These are phyloP conservation scores for Penicillium atrosanguineum DNA, from an alignment of 495 filamentous ascomycete species.

Conservation along the genomic window DNA sequence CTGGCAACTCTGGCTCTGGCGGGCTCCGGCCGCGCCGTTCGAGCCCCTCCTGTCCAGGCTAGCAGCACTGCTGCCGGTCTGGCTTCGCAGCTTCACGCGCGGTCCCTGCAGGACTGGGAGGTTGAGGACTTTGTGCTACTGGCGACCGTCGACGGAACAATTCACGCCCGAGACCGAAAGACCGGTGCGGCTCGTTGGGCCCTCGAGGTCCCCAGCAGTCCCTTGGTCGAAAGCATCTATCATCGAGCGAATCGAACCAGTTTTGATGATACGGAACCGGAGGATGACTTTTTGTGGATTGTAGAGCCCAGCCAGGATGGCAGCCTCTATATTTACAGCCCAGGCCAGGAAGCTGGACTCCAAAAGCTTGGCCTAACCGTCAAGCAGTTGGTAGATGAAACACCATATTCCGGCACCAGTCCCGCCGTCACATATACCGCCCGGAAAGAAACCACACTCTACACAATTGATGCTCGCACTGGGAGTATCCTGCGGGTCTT, in stretches of 20 bases:
- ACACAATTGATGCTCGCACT: slow-evolving; percentile 80
- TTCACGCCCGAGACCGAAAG: slow-evolving; percentile 89
- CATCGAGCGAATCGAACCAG: slow-evolving; percentile 67
- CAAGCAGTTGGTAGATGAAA: slow-evolving; percentile 71
- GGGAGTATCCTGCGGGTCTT: slow-evolving; percentile 69
- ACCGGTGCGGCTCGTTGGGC: slow-evolving; percentile 81
- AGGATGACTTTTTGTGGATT: slow-evolving; percentile 91
- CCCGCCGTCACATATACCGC: slow-evolving; percentile 75
- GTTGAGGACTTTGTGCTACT: slow-evolving; percentile 99
- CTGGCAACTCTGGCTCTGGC: slow-evolving; percentile 92
- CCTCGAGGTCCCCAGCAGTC: slow-evolving; percentile 69
- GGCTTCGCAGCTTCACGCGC: slow-evolving; percentile 80
- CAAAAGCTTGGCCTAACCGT: slow-evolving; percentile 70
- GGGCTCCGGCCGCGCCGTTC: slow-evolving; percentile 65
- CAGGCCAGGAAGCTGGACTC: slow-evolving; percentile 55
- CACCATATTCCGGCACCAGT: slow-evolving; percentile 63
- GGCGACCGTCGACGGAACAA: slow-evolving; percentile 97
- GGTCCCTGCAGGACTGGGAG: slow-evolving; percentile 97
- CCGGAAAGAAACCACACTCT: slow-evolving; percentile 75
- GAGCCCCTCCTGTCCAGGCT: slow-evolving; percentile 75
- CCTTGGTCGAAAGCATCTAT: slow-evolving; percentile 88
- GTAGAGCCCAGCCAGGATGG: slow-evolving; percentile 91
- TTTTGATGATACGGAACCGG: slow-evolving; percentile 54
- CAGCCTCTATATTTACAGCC: slow-evolving; percentile 82
- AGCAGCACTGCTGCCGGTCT: slow-evolving; percentile 64